These are phyloP conservation scores for Berberis thunbergii DNA, from an alignment of 164 flowering plant species.

Conservation along the genomic window DNA sequence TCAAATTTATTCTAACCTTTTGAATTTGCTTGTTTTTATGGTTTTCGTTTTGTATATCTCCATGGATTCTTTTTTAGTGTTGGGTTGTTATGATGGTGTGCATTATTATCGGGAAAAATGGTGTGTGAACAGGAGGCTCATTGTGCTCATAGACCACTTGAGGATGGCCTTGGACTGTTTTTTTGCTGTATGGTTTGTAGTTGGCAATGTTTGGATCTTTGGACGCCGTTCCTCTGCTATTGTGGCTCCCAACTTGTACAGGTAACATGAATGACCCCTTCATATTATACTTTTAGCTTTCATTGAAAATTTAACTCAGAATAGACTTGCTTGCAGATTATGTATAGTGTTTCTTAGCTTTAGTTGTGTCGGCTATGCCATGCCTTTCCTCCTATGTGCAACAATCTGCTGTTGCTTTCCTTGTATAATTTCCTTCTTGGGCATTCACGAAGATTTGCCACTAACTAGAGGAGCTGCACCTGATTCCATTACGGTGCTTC, in stretches of 20 bases:
- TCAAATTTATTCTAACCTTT: too few relatives aligned
- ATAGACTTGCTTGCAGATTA: constrained; percentile 43
- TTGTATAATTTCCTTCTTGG: constrained; percentile 75
- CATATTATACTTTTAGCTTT: background rate
- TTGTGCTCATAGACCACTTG: constrained; percentile 36
- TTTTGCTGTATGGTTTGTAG: constrained; percentile 71
- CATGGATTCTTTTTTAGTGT: too few relatives aligned
- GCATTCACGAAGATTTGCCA: constrained; percentile 62
- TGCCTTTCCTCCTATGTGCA: constrained; percentile 91
- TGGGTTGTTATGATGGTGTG: too few relatives aligned
- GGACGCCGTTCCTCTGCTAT: constrained; percentile 48
- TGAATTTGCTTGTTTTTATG: too few relatives aligned
- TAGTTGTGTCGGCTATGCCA: constrained; percentile 93
- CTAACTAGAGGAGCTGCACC: constrained; percentile 74
- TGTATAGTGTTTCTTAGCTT: constrained; percentile 87
- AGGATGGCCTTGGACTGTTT: constrained; percentile 58
- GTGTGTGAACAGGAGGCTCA: constrained; percentile 20
- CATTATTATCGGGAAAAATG: too few relatives aligned
- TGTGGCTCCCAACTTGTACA: constrained; percentile 60
- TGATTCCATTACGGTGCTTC: constrained; percentile 71
- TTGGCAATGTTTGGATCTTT: constrained; percentile 67
- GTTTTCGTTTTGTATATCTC: too few relatives aligned
- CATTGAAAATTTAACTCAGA: background rate
- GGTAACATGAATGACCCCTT: constrained; percentile 19
- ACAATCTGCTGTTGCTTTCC: constrained; percentile 96